Evolutionary conservation across 2,329 filamentous ascomycete genomes (phyloP).

Genomic region (Fusarium zealandicum): DNA sequence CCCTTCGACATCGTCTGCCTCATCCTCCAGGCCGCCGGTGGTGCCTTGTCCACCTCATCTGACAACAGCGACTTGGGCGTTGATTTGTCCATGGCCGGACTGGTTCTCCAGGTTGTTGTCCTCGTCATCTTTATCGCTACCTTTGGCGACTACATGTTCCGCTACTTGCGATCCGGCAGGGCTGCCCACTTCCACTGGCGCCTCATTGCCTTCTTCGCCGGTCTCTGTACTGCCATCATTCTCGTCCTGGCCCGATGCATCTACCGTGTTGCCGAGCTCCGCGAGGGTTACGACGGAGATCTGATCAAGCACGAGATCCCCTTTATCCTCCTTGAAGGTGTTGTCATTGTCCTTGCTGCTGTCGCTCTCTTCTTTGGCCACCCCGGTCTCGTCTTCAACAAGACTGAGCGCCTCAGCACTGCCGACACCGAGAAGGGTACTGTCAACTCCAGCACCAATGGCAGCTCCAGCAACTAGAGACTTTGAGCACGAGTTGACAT

Average conservation of each 20-base stretch:
- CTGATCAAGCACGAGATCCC: slow-evolving; percentile 60
- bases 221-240: slow-evolving; percentile 61
- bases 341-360: slow-evolving; percentile 48
- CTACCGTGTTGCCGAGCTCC: slow-evolving; percentile 71
- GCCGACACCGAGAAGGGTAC: slow-evolving; percentile 39
- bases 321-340: slow-evolving; percentile 63
- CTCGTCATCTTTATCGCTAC: slow-evolving; percentile 59
- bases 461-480: slow-evolving; percentile 22
- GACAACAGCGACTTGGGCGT: slow-evolving; percentile 48
- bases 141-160: slow-evolving; percentile 59
- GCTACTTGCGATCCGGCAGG: slow-evolving; percentile 47
- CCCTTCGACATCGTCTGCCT: slow-evolving; percentile 65
- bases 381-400: slow-evolving; percentile 51
- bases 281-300: slow-evolving; percentile 65
- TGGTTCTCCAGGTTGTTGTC: slow-evolving; percentile 65
- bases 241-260: slow-evolving; percentile 68
- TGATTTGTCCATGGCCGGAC: slow-evolving; percentile 57
- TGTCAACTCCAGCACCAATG: neutral
- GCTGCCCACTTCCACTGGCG: slow-evolving; percentile 40
- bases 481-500: neutral
- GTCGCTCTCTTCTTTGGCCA: slow-evolving; percentile 50
- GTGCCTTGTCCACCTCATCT: slow-evolving; percentile 55
- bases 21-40: slow-evolving; percentile 63
- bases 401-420: slow-evolving; percentile 13
- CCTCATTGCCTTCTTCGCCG: slow-evolving; percentile 57